These are phyloP conservation scores for Leptomonas pyrrhocoris DNA, from an alignment of 208 protist species.

Conservation along the genomic window DNA sequence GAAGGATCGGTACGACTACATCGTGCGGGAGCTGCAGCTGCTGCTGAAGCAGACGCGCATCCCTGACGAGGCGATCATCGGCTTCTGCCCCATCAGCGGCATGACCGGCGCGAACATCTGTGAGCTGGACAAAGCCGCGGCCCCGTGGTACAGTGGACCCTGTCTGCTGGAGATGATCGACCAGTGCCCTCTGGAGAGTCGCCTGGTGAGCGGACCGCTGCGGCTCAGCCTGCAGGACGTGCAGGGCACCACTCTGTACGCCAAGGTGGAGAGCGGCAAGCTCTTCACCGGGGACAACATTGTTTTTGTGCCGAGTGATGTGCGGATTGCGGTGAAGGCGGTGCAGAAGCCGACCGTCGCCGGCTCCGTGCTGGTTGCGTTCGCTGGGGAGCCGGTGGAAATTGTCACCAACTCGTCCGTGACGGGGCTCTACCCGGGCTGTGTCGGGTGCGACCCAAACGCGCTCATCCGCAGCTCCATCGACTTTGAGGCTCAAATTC, in stretches of 20 bases:
- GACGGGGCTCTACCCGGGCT: constrained; percentile 68
- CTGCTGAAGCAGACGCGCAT: constrained; percentile 95
- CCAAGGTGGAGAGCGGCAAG: constrained; percentile 79
- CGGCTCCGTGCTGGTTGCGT: constrained; percentile 62
- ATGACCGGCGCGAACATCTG: constrained; percentile 76
- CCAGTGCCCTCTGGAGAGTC: constrained; percentile 68
- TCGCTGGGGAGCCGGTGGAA: constrained; percentile 79
- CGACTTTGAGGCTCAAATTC: constrained; percentile 80
- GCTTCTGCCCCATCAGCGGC: constrained; percentile 82
- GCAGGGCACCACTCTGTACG: constrained; percentile 59
- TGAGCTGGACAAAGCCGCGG: constrained; percentile 21
- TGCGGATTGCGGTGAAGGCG: constrained; percentile 52
- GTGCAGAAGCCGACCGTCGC: constrained; percentile 67
- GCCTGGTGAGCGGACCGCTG: constrained; percentile 63
- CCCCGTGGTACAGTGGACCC: constrained; percentile 80
- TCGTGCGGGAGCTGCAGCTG: constrained; percentile 86
- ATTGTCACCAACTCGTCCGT: constrained; percentile 54
- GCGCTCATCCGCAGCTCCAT: constrained; percentile 41
- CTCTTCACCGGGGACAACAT: constrained; percentile 51
- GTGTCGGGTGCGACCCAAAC: constrained; percentile 59
- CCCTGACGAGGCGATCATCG: constrained; percentile 54
- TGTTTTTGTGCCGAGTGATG: constrained; percentile 63
- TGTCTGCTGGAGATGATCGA: constrained; percentile 77
- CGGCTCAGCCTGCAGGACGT: constrained; percentile 83
- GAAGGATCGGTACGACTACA: constrained; percentile 93